Conservation (phyloP, 345 rosid species). For the Adansonia digitata region DNA sequence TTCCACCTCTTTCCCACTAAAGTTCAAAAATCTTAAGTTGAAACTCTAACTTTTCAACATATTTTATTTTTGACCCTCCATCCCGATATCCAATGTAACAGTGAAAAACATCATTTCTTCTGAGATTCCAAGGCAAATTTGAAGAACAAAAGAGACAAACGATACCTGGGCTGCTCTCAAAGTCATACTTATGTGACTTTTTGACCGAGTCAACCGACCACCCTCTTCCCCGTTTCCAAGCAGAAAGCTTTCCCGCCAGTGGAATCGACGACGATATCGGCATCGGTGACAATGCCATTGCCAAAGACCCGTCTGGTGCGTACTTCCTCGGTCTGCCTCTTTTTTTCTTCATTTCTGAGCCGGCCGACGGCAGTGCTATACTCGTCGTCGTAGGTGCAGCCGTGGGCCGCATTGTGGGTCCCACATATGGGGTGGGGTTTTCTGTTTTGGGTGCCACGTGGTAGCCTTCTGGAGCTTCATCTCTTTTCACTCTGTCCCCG, state of each 20-base stretch:
- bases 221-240: slow-evolving; percentile 59
- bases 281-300: slow-evolving; percentile 70
- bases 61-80: slow-evolving; percentile 6
- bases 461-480: slow-evolving; percentile 49
- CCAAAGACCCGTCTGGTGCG: slow-evolving; percentile 56
- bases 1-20: no score
- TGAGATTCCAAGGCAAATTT: background rate
- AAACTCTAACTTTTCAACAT: no score
- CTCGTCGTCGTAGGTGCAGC: slow-evolving; percentile 13
- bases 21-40: slow-evolving; percentile 2
- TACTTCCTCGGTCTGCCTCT: slow-evolving; percentile 92
- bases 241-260: slow-evolving; percentile 40
- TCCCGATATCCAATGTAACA: slow-evolving; percentile 30
- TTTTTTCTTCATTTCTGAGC: slow-evolving; percentile 59
- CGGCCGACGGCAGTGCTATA: slow-evolving; percentile 22
- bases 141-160: background rate
- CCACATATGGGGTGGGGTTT: slow-evolving; percentile 34
- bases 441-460: slow-evolving; percentile 47
- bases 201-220: slow-evolving; percentile 39
- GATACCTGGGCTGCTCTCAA: slow-evolving; percentile 53
- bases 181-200: slow-evolving; percentile 49
- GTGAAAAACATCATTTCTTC: slow-evolving; percentile 13
- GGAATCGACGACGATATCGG: slow-evolving; percentile 89
- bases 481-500: slow-evolving; percentile 38
- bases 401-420: slow-evolving; percentile 22